These are phyloP conservation scores for Boletus huronensis DNA, from an alignment of 768 basidiomycete species.

Conservation along the genomic window DNA sequence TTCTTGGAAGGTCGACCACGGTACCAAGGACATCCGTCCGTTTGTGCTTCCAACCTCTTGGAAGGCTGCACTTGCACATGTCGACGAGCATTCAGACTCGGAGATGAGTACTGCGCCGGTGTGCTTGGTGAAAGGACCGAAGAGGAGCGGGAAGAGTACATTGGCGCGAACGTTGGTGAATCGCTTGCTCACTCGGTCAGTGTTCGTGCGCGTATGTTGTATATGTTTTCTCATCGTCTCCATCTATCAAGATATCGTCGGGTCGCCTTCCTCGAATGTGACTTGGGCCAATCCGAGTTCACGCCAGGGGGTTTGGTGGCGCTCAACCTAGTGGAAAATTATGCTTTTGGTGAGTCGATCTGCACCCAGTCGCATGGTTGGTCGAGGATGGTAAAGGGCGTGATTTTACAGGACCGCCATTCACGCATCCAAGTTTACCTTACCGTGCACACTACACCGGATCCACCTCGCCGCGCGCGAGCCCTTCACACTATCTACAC, in stretches of 20 bases:
- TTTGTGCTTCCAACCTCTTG: conserved; percentile 38
- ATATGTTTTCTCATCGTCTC: not conserved
- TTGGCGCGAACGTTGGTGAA: conserved; percentile 77
- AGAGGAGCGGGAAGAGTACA: conserved; percentile 88
- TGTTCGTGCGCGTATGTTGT: not conserved
- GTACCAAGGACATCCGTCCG: conserved; percentile 31
- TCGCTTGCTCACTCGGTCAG: conserved; percentile 54
- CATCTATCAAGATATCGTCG: conserved; percentile 51
- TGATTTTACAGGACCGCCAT: conserved; percentile 66
- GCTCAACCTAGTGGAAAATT: conserved; percentile 63
- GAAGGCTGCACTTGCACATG: conserved; percentile 27
- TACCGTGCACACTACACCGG: conserved; percentile 80
- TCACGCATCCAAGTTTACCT: conserved; percentile 76
- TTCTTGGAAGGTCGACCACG: conserved; percentile 20
- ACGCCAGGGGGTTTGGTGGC: conserved; percentile 83
- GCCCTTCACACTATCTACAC: conserved; percentile 72
- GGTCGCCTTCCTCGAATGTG: conserved; percentile 93
- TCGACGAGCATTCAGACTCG: not conserved
- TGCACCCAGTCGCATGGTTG: not conserved
- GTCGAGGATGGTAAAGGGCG: not conserved
- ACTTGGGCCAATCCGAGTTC: conserved; percentile 93
- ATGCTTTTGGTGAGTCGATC: conserved; percentile 59
- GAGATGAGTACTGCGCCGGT: conserved; percentile 33
- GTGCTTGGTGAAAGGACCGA: conserved; percentile 78
- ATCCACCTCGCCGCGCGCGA: conserved; percentile 68